phyloP scores from a whole-genome alignment of 192 early-diverging fungal species.

The Geosiphon pyriformis region DNA sequence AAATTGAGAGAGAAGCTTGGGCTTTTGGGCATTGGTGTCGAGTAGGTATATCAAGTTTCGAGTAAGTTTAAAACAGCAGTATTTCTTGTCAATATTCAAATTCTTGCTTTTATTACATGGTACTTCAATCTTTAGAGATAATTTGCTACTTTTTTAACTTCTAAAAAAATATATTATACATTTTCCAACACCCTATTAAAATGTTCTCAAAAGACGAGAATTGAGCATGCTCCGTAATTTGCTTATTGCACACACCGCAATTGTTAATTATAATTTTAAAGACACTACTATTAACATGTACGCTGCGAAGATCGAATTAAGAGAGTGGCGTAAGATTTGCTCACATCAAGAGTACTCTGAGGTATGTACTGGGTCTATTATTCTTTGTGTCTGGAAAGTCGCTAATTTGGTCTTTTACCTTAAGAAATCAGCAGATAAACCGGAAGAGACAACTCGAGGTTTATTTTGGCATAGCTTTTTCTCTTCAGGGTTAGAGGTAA shows the following conservation, averaged over 20 bases:
- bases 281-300: slow-evolving; percentile 35
- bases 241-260: slow-evolving; percentile 29
- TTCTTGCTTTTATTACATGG: neutral
- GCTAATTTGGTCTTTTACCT: neutral
- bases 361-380: slow-evolving; percentile 11
- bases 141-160: neutral
- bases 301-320: slow-evolving; percentile 28
- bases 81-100: neutral
- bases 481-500: slow-evolving; percentile 3
- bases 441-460: slow-evolving; percentile 14
- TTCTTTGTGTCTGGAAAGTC: neutral
- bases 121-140: neutral
- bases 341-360: slow-evolving; percentile 37
- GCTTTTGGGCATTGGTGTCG: slow-evolving; percentile 30
- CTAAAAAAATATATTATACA: no score
- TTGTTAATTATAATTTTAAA: slow-evolving; percentile 37
- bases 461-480: slow-evolving; percentile 7
- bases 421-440: slow-evolving; percentile 23
- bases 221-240: slow-evolving; percentile 29
- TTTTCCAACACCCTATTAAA: no score
- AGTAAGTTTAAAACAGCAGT: neutral
- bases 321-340: slow-evolving; percentile 31
- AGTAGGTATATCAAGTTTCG: slow-evolving; percentile 8
- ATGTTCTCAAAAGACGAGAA: slow-evolving; percentile 30
- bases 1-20: slow-evolving; percentile 9